These are phyloP conservation scores for Pythium myriotylum DNA, from an alignment of 352 stramenopile species.

Conservation along the genomic window DNA sequence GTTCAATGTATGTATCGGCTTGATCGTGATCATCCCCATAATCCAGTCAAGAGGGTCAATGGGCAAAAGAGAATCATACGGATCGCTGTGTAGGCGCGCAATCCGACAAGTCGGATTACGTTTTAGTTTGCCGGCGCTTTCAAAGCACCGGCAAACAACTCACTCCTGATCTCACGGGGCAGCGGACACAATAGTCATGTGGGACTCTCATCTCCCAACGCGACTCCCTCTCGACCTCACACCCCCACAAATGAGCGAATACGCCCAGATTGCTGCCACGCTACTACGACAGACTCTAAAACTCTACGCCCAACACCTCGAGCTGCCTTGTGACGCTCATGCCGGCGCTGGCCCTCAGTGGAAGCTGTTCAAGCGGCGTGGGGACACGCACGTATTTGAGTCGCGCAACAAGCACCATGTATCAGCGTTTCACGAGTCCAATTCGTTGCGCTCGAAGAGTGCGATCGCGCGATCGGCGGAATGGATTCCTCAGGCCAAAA, in stretches of 20 bases:
- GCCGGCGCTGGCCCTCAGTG: slow-evolving; percentile 36
- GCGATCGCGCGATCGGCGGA: slow-evolving; percentile 1
- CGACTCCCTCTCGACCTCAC: not conserved
- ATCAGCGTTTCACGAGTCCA: not conserved
- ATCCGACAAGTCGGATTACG: too few relatives aligned
- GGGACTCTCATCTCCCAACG: not conserved
- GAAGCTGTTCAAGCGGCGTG: slow-evolving; percentile 41
- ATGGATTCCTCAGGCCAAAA: slow-evolving; percentile 38
- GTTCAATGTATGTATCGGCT: too few relatives aligned
- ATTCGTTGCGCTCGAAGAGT: slow-evolving; percentile 16
- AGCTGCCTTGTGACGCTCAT: slow-evolving; percentile 15
- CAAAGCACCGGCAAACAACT: too few relatives aligned
- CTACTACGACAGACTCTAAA: slow-evolving; percentile 36
- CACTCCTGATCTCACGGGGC: too few relatives aligned
- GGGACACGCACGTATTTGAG: slow-evolving; percentile 32
- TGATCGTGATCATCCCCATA: too few relatives aligned
- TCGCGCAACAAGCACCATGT: slow-evolving; percentile 18
- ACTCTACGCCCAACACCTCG: slow-evolving; percentile 36
- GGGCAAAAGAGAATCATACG: too few relatives aligned
- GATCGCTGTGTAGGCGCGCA: too few relatives aligned
- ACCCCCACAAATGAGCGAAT: not conserved
- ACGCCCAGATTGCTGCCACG: slow-evolving; percentile 21
- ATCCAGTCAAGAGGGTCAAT: too few relatives aligned
- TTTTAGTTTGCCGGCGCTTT: too few relatives aligned
- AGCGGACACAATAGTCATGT: too few relatives aligned